phyloP scores from a whole-genome alignment of 2,329 filamentous ascomycete species.

The Neonectria coccinea region DNA sequence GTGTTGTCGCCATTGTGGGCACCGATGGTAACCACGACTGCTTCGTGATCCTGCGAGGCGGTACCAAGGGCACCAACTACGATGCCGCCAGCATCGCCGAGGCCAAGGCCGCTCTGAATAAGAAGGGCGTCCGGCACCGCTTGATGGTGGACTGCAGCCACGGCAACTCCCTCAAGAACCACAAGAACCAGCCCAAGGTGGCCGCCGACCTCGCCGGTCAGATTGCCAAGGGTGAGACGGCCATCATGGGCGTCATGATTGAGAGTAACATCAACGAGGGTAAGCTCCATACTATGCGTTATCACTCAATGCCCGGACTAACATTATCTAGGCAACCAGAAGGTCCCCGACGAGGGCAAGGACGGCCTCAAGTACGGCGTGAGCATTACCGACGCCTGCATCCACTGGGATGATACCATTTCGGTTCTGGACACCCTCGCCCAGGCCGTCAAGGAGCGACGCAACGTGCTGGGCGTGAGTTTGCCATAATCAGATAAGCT shows the following conservation, averaged over 20 bases:
- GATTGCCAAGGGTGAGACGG: slow-evolving; percentile 83
- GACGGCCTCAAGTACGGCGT: slow-evolving; percentile 90
- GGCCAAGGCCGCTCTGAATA: slow-evolving; percentile 81
- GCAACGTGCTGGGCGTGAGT: slow-evolving; percentile 45
- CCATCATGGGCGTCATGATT: slow-evolving; percentile 98
- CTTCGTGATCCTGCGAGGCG: slow-evolving; percentile 94
- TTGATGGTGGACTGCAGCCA: slow-evolving; percentile 99
- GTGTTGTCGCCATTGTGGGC: slow-evolving; percentile 92
- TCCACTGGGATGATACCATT: slow-evolving; percentile 92
- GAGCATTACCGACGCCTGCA: slow-evolving; percentile 97
- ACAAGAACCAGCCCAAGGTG: slow-evolving; percentile 97
- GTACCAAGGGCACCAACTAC: slow-evolving; percentile 94
- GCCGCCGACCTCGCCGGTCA: slow-evolving; percentile 85
- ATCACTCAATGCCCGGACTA: slow-evolving; percentile 32
- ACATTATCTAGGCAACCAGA: slow-evolving; percentile 76
- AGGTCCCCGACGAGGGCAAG: slow-evolving; percentile 89
- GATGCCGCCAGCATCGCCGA: slow-evolving; percentile 85
- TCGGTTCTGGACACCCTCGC: slow-evolving; percentile 82
- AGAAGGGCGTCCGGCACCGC: slow-evolving; percentile 78
- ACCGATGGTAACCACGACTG: slow-evolving; percentile 96
- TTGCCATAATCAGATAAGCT: slow-evolving; percentile 26
- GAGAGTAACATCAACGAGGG: slow-evolving; percentile 97
- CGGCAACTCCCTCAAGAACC: slow-evolving; percentile 94
- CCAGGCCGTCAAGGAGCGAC: slow-evolving; percentile 77
- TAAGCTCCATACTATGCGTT: slow-evolving; percentile 51